Evolutionary conservation across 495 filamentous ascomycete species (phyloP), one percentile per base, ranked within the genome.

Genomic region (Xylaria telfairii): DNA sequence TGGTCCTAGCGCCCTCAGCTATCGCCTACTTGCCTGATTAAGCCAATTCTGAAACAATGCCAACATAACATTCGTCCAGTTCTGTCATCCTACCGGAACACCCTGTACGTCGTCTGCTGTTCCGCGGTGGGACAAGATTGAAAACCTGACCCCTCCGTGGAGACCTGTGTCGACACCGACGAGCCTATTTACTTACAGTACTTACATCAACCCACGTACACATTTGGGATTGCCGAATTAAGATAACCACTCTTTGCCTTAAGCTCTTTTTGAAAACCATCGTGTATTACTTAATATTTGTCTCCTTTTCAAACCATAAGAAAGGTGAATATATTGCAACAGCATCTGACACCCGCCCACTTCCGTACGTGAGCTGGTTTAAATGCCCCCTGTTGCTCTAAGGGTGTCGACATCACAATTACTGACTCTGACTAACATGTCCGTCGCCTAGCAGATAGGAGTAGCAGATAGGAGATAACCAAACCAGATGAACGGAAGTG

Each of bases 31-130:
- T 68, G 41, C 65, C 51, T 1, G 44, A 69, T 64, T 21, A 7
- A 65, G 68, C 59, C 37, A 57, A 63, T 56, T 56, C 68, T 70
- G 68, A 70, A 70, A 70, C 68, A 49, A 64, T 39, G 68, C 68
- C 68, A 70, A 65, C 68, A 64, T 70, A 8, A 34, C 64, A 66
- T 66, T 66, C 64, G 64, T 54, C 64, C 64, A 66, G 30, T 66
- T 66, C 64, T 39, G 46, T 54, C 64, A 53, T 42, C 47, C 47
- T 47, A 19, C 37, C 34, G 12, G 21, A n/a, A 15, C 59, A 10
- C 59, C 21, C 26, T 54, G 51, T 17, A 54, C 51, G 49, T 24
- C 49, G 54, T 57, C n/a, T 57, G 24, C 51, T 56, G n/a, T 53
- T 53, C 49, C 49, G 49, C 49, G 21, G 32, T 59, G 28, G 30